Conservation (phyloP, 176 grass and related monocot genomes). For the Elymus sibiricus region DNA sequence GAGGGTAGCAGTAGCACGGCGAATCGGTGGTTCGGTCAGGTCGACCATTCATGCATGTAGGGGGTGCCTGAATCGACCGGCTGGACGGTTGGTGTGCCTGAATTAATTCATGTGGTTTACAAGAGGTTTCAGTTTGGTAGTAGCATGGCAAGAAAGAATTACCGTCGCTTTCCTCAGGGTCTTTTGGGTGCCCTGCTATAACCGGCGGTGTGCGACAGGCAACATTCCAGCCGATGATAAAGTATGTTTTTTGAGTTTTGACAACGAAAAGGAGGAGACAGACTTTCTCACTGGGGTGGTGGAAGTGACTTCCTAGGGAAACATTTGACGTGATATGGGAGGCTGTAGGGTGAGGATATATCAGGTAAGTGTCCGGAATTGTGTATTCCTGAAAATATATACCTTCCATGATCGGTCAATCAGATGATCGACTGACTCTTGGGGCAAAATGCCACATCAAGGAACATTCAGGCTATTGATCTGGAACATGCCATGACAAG, state of each 20-base stretch:
- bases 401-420: neutral
- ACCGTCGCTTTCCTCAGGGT: neutral
- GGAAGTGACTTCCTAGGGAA: neutral
- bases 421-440: neutral
- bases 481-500: neutral
- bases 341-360: neutral
- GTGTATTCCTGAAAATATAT: no score
- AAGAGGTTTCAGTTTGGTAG: neutral
- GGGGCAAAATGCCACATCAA: neutral
- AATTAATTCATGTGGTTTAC: constrained; percentile 14
- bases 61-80: no score
- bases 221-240: neutral
- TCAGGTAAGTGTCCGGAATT: no score
- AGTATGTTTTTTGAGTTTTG: neutral
- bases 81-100: neutral
- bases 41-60: no score
- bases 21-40: neutral
- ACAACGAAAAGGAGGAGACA: neutral
- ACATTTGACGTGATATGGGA: neutral
- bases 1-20: neutral
- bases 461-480: neutral
- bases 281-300: neutral
- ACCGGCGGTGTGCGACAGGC: neutral
- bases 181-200: neutral
- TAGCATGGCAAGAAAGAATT: neutral